phyloP scores from a whole-genome alignment of 805 yeast genomes.

The Ogataea trehalophila region DNA sequence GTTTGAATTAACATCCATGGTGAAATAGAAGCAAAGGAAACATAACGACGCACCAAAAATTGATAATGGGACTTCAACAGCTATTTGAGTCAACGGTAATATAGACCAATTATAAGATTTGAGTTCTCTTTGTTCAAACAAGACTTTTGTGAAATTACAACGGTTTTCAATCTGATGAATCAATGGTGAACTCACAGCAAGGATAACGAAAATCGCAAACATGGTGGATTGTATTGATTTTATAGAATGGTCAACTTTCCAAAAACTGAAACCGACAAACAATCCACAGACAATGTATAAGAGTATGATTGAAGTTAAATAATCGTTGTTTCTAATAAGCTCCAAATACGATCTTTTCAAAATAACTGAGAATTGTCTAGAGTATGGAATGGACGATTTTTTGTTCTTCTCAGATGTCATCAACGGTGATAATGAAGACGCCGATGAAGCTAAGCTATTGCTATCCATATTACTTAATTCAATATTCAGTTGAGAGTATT shows the following conservation, averaged over 20 bases:
- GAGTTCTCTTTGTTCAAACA: conserved; percentile 60
- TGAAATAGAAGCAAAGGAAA: conserved; percentile 45
- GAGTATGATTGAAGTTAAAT: conserved; percentile 56
- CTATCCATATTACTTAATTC: conserved; percentile 4
- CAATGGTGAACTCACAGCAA: conserved; percentile 51
- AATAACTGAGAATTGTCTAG: conserved; percentile 39
- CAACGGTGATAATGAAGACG: not conserved
- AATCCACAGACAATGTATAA: conserved; percentile 42
- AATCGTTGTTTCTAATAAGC: conserved; percentile 57
- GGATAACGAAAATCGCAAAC: conserved; percentile 53
- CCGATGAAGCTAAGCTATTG: not conserved
- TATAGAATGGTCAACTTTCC: conserved; percentile 42
- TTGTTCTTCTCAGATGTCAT: not conserved
- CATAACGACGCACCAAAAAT: conserved; percentile 41
- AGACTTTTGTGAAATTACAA: conserved; percentile 24
- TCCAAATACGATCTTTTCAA: conserved; percentile 37
- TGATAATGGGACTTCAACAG: conserved; percentile 55
- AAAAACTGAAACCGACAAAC: conserved; percentile 71
- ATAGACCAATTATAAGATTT: conserved; percentile 63
- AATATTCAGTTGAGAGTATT: conserved; percentile 17
- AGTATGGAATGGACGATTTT: conserved; percentile 38
- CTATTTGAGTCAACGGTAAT: conserved; percentile 44
- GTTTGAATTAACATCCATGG: conserved; percentile 34
- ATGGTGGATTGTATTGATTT: conserved; percentile 47
- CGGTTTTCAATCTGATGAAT: conserved; percentile 55